These are phyloP conservation scores for Hyphopichia khmerensis DNA, from an alignment of 1,139 yeast genomes.

Conservation along the genomic window DNA sequence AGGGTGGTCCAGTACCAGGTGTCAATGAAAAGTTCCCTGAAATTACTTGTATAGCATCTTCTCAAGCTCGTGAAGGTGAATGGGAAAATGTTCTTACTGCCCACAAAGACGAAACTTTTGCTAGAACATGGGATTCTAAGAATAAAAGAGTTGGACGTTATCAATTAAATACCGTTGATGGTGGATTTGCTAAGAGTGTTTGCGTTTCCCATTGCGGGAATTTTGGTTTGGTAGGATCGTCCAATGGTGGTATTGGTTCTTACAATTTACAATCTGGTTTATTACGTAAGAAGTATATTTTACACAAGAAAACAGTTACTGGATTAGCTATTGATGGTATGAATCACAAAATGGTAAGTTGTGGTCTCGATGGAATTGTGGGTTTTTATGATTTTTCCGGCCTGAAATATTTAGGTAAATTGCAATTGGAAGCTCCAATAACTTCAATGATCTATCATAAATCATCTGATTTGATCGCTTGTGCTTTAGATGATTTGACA, in stretches of 20 bases:
- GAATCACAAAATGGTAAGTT: constrained; percentile 82
- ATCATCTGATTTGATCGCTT: constrained; percentile 80
- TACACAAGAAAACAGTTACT: constrained; percentile 80
- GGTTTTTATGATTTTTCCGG: constrained; percentile 85
- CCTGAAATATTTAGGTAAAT: constrained; percentile 65
- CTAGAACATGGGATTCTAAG: constrained; percentile 90
- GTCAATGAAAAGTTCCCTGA: constrained; percentile 73
- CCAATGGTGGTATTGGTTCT: constrained; percentile 83
- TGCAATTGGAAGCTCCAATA: constrained; percentile 73
- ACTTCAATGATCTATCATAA: constrained; percentile 76
- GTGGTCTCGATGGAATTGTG: constrained; percentile 86
- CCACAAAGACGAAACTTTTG: constrained; percentile 80
- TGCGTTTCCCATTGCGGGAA: constrained; percentile 92
- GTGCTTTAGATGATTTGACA: constrained; percentile 83
- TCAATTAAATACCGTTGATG: constrained; percentile 70
- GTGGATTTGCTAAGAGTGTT: constrained; percentile 77
- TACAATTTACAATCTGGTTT: constrained; percentile 91
- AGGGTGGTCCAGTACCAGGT: constrained; percentile 54
- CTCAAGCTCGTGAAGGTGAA: constrained; percentile 77
- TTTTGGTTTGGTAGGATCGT: constrained; percentile 90
- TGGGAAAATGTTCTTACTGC: constrained; percentile 97
- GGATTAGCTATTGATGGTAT: constrained; percentile 89
- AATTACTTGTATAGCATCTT: constrained; percentile 69
- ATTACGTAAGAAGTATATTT: constrained; percentile 60
- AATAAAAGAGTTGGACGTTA: constrained; percentile 79